Evolutionary conservation across 805 yeast genomes (phyloP), one percentile per base, ranked within the genome.

Genomic region (Priceomyces carsonii): DNA sequence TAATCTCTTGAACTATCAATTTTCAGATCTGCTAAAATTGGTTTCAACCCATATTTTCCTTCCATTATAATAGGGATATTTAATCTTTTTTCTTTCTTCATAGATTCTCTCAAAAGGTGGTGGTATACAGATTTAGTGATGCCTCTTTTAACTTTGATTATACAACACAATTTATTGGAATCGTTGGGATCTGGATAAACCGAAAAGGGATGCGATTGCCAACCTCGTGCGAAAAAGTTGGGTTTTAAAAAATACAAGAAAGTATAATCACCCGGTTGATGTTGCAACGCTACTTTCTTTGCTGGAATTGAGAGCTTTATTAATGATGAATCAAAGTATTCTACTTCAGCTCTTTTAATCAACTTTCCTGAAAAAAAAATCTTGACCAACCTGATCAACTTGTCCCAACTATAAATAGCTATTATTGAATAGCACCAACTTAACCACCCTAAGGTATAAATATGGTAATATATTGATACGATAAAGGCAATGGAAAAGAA

Each of bases 301-400:
- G 26, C 49, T 48, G 14, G 30, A 28, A 18, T 55, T 25, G 22
- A 31, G 39, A 26, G 53, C n/a, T 31, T 45, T 45, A 14, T 51
- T 25, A 12, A 35, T 4, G 40, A 37, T 19, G 31, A 37, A 22
- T 26, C 35, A 34, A 31, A 41, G 10, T 33, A 13, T 15, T 29
- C 38, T 31, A 43, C 8, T 6, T 34, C 24, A 3, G 43, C 48
- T 1, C 25, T 33, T 31, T 51, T 49, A 10, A 51, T 14, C 25
- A 32, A 6, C 7, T 50, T 47, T 6, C 62, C 62, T 32, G 44
- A 50, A 8, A 34, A 18, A 2, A 16, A 16, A 16, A 33, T 27
- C 16, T 33, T 33, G 20, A 33, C 6, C 12, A 26, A 15, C 18
- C 32, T 26, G 6, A 17, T 10, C 8, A 33, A 14, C 13, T 27